These are phyloP conservation scores for Pythium rishiriense DNA, from an alignment of 352 stramenopile genomes.

Conservation along the genomic window DNA sequence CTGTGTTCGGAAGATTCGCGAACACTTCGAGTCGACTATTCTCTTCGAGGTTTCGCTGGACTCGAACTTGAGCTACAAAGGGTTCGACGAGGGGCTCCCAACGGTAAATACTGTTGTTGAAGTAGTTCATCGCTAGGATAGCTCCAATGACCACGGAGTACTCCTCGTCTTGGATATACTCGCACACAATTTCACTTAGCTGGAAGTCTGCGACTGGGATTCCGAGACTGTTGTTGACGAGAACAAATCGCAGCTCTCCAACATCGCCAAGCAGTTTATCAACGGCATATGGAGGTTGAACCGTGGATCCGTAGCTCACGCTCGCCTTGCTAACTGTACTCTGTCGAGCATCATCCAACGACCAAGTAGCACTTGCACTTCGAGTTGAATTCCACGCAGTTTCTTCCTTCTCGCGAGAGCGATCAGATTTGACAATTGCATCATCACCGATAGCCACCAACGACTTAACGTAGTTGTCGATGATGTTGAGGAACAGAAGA, in stretches of 20 bases:
- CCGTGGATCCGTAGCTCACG: background rate
- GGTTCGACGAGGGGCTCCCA: slow-evolving; percentile 87
- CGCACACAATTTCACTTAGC: slow-evolving; percentile 85
- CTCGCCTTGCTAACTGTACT: slow-evolving; percentile 22
- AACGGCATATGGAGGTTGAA: slow-evolving; percentile 38
- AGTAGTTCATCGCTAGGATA: slow-evolving; percentile 86
- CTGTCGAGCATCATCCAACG: slow-evolving; percentile 10
- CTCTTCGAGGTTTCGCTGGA: slow-evolving; percentile 66
- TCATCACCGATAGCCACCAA: background rate
- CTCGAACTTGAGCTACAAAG: slow-evolving; percentile 76
- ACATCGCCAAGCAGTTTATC: slow-evolving; percentile 87
- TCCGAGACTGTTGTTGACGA: slow-evolving; percentile 88
- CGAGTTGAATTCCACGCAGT: slow-evolving; percentile 7
- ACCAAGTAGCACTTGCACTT: slow-evolving; percentile 5
- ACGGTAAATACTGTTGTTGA: slow-evolving; percentile 91
- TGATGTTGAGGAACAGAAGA: slow-evolving; percentile 81
- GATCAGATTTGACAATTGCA: slow-evolving; percentile 10
- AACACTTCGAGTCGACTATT: slow-evolving; percentile 80
- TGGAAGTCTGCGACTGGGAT: slow-evolving; percentile 88
- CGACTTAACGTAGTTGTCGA: slow-evolving; percentile 82
- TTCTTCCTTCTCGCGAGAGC: slow-evolving; percentile 9
- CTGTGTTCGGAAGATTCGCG: slow-evolving; percentile 78
- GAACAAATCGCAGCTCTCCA: slow-evolving; percentile 76
- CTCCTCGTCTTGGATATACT: slow-evolving; percentile 86
- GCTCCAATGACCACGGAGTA: slow-evolving; percentile 78